phyloP scores from a whole-genome alignment of 345 rosid species.

The Triadica sebifera region DNA sequence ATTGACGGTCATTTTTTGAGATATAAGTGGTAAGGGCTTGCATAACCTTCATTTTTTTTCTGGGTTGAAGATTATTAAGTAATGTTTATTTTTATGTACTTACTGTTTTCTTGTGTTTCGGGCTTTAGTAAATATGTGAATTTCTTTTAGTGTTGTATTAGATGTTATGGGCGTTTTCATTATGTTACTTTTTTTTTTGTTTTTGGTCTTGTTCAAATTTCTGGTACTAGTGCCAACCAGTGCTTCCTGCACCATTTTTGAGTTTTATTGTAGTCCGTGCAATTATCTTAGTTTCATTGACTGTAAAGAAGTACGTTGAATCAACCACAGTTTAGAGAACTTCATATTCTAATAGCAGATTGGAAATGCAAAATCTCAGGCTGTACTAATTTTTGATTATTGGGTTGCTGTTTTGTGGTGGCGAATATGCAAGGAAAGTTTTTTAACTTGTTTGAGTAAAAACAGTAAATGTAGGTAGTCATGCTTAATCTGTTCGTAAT shows the following conservation, averaged over 20 bases:
- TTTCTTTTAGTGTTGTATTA: no score
- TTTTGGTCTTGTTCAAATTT: no score
- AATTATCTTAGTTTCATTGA: no score
- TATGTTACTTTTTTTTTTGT: no score
- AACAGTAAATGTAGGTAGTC: background rate
- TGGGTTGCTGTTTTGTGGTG: background rate
- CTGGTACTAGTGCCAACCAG: no score
- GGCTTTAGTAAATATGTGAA: background rate
- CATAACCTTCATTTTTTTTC: background rate
- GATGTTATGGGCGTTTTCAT: no score
- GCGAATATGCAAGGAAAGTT: background rate
- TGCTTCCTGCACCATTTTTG: background rate
- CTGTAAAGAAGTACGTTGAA: no score
- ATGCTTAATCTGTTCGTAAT: background rate
- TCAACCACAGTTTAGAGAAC: background rate
- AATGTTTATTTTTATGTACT: background rate
- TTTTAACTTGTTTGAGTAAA: background rate
- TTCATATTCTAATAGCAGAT: background rate
- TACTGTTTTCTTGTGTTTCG: background rate
- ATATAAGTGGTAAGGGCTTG: conserved; percentile 72
- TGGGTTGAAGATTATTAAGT: background rate
- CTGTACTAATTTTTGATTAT: background rate
- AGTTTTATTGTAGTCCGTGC: background rate
- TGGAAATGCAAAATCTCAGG: background rate
- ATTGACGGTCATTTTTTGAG: conserved; percentile 81